phyloP scores from a whole-genome alignment of 164 flowering plant species.

The Piper longum region DNA sequence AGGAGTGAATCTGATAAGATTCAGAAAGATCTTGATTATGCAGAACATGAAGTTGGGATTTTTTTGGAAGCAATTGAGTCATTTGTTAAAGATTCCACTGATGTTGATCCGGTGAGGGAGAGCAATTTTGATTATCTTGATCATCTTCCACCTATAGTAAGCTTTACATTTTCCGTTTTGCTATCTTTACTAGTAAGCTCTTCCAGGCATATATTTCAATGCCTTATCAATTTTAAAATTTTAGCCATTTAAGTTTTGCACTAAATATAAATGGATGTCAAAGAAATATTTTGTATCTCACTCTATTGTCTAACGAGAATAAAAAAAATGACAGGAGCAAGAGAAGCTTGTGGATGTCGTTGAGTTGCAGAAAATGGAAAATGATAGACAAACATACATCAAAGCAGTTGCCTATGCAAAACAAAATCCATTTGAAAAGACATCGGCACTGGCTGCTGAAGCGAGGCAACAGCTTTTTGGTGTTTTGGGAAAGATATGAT shows the following conservation, averaged over 20 bases:
- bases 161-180: slow-evolving; percentile 8
- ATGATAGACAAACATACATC: slow-evolving; percentile 56
- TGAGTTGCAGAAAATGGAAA: slow-evolving; percentile 52
- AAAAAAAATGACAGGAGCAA: background rate
- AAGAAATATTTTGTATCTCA: background rate
- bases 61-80: slow-evolving; percentile 40
- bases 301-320: background rate
- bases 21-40: slow-evolving; percentile 40
- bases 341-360: slow-evolving; percentile 49
- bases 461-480: slow-evolving; percentile 65
- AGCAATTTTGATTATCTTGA: slow-evolving; percentile 11
- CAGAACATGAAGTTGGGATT: slow-evolving; percentile 42
- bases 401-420: slow-evolving; percentile 59
- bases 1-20: slow-evolving; percentile 48
- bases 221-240: background rate
- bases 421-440: slow-evolving; percentile 67
- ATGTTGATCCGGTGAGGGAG: slow-evolving; percentile 32
- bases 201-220: background rate
- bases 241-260: background rate
- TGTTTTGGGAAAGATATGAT: slow-evolving; percentile 3
- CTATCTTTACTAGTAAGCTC: slow-evolving; percentile 7
- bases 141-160: slow-evolving; percentile 28
- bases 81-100: slow-evolving; percentile 22
- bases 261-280: too few species aligned
- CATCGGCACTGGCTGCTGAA: slow-evolving; percentile 48